These are phyloP conservation scores for Boletus insuetus DNA, from an alignment of 768 basidiomycete species.

Conservation along the genomic window DNA sequence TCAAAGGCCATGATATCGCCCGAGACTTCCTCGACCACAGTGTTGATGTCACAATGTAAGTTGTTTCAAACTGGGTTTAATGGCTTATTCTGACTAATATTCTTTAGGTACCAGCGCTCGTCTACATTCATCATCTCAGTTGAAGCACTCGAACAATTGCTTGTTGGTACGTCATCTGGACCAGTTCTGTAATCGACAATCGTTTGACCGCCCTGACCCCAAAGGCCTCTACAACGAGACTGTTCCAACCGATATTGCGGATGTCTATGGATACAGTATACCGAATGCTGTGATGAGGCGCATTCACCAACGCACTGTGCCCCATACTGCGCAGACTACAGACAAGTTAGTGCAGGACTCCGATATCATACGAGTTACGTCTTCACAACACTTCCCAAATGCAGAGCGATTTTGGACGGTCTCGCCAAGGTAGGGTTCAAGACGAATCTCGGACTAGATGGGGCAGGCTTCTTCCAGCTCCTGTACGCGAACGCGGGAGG, in stretches of 20 bases:
- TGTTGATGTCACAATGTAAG: conserved; percentile 30
- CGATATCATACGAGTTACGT: too few species aligned
- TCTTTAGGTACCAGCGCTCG: conserved; percentile 1
- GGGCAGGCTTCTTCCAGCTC: conserved; percentile 32
- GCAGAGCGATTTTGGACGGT: conserved; percentile 37
- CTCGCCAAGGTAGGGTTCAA: conserved; percentile 39
- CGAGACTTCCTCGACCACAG: conserved; percentile 33
- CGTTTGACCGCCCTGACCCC: neutral
- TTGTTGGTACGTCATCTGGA: neutral
- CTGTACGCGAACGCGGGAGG: conserved; percentile 34
- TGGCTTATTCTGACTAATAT: neutral
- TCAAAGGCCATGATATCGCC: conserved; percentile 36
- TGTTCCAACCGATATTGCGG: conserved; percentile 22
- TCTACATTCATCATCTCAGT: neutral
- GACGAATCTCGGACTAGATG: conserved; percentile 34
- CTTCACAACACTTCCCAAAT: neutral
- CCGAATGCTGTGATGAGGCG: conserved; percentile 15
- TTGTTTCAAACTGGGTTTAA: neutral
- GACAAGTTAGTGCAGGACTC: conserved; percentile 23
- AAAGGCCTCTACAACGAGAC: neutral
- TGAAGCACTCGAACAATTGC: neutral
- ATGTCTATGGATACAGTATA: conserved; percentile 15
- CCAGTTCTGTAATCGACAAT: too few species aligned
- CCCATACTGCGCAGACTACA: conserved; percentile 19
- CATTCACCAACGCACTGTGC: conserved; percentile 19